These are phyloP conservation scores for Penicillium brevicompactum DNA, from an alignment of 2,329 filamentous ascomycete genomes.

Conservation along the genomic window DNA sequence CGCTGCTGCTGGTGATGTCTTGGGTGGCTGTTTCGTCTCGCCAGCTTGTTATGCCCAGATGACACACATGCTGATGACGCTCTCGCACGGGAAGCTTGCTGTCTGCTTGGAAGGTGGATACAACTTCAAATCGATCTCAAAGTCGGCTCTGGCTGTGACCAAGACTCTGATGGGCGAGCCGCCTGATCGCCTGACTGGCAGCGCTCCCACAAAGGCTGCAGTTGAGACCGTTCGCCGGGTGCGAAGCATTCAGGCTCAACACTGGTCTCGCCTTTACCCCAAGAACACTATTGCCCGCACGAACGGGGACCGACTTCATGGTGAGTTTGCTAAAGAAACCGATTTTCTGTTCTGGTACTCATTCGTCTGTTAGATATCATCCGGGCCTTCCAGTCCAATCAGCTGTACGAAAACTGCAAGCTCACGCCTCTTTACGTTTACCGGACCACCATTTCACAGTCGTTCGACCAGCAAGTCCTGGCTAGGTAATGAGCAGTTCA, in stretches of 20 bases:
- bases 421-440: constrained; percentile 84
- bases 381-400: constrained; percentile 72
- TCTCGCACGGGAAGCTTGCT: constrained; percentile 84
- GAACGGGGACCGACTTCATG: constrained; percentile 63
- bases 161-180: constrained; percentile 94
- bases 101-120: constrained; percentile 96
- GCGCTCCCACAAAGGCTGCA: constrained; percentile 53
- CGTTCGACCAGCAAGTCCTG: constrained; percentile 84
- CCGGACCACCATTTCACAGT: constrained; percentile 69
- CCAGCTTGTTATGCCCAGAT: constrained; percentile 94
- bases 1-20: constrained; percentile 87
- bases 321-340: constrained; percentile 29
- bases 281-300: constrained; percentile 44
- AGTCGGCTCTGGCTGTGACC: constrained; percentile 87
- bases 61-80: constrained; percentile 98
- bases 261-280: constrained; percentile 87
- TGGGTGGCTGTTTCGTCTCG: constrained; percentile 90
- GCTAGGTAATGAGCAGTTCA: constrained; percentile 59
- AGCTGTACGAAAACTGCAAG: constrained; percentile 69
- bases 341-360: constrained; percentile 1
- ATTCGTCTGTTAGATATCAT: constrained; percentile 64
- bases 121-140: constrained; percentile 88
- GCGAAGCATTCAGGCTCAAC: constrained; percentile 61
- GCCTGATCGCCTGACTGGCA: constrained; percentile 61
- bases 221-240: constrained; percentile 61